Percentiles rank a stretch among this genome's conserved stretches.
Conservation (phyloP, 768 basidiomycete genomes). For the Hypholoma sublateritium region DNA sequence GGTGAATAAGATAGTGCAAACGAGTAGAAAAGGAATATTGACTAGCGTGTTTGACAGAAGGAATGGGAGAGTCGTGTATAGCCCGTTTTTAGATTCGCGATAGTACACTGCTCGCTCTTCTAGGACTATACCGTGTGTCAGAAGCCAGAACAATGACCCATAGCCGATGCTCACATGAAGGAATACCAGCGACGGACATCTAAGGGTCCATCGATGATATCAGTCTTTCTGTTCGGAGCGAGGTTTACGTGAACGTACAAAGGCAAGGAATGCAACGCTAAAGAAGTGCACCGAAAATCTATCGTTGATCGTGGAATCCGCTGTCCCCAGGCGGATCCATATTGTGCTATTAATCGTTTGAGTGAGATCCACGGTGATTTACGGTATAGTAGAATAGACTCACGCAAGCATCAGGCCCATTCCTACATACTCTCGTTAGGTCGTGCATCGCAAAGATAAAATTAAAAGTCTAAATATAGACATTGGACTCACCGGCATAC, state of each 20-base stretch:
- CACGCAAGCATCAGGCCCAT: conserved; percentile 48
- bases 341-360: conserved; percentile 38
- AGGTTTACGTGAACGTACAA: conserved; percentile 28
- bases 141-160: neutral
- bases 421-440: conserved; percentile 16
- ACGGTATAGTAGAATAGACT: conserved; percentile 20
- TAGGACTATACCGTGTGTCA: conserved; percentile 34
- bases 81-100: conserved; percentile 56
- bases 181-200: conserved; percentile 65
- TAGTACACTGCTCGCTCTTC: conserved; percentile 59
- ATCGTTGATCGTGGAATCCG: conserved; percentile 44
- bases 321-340: conserved; percentile 45
- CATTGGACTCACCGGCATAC: conserved; percentile 41
- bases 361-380: conserved; percentile 13
- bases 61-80: conserved; percentile 55
- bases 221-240: neutral
- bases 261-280: conserved; percentile 54
- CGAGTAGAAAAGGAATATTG: conserved; percentile 53
- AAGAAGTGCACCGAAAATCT: conserved; percentile 55
- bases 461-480: neutral
- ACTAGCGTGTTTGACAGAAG: conserved; percentile 53
- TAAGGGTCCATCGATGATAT: conserved; percentile 5
- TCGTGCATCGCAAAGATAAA: neutral
- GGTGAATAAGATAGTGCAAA: conserved; percentile 46
- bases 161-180: conserved; percentile 35